These are phyloP conservation scores for Neophaeococcomyces mojaviensis DNA, from an alignment of 2,329 filamentous ascomycete genomes.

Conservation along the genomic window DNA sequence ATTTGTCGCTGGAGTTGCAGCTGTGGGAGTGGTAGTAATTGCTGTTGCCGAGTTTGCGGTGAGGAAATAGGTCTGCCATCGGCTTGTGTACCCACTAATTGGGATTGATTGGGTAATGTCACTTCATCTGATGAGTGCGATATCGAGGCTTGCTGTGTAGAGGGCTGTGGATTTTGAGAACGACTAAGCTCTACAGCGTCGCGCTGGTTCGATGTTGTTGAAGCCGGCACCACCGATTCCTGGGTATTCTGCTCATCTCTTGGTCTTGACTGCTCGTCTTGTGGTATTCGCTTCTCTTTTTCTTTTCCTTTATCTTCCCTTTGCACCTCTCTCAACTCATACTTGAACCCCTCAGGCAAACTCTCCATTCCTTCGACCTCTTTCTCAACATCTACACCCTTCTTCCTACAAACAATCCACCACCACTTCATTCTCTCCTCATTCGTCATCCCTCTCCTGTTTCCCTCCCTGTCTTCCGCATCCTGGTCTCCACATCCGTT, in stretches of 20 bases:
- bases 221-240: not conserved
- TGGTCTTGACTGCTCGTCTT: not conserved
- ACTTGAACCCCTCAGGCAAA: conserved; percentile 49
- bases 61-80: not conserved
- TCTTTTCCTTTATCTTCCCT: conserved; percentile 4
- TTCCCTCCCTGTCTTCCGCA: conserved; percentile 2
- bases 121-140: not conserved
- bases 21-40: conserved; percentile 2
- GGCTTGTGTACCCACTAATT: not conserved
- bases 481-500: conserved; percentile 47
- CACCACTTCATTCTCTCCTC: conserved; percentile 65
- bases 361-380: conserved; percentile 36
- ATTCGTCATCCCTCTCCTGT: conserved; percentile 50
- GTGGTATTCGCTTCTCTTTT: not conserved
- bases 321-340: conserved; percentile 52
- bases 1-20: not conserved
- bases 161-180: not conserved
- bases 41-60: not conserved
- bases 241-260: not conserved
- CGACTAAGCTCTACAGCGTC: not conserved
- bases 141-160: not conserved
- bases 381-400: conserved; percentile 33
- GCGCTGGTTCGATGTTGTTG: not conserved
- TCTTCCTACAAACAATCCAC: conserved; percentile 49
- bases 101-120: not conserved